A percentile compares a stretch with the other conserved stretches of the same genome.
Evolutionary conservation across 768 basidiomycete species (phyloP).

Genomic region (Crucibulum laeve): DNA sequence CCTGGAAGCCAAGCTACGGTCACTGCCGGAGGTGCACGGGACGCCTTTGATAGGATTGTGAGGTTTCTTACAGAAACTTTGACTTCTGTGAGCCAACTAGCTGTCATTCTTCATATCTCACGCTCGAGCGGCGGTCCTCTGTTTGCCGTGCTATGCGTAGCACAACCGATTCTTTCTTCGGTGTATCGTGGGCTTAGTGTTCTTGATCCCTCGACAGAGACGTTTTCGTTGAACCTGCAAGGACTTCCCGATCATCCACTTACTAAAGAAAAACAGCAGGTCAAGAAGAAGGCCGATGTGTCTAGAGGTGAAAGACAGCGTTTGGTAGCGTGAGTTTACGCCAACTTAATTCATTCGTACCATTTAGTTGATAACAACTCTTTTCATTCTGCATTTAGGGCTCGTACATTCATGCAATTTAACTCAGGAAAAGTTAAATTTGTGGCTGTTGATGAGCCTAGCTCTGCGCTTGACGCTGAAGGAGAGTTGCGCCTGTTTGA

Average conservation of each 20-base stretch:
- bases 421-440: conserved; percentile 35
- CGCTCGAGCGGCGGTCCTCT: conserved; percentile 24
- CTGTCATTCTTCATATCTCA: conserved; percentile 25
- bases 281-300: conserved; percentile 22
- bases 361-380: no score
- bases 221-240: conserved; percentile 22
- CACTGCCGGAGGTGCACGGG: conserved; percentile 18
- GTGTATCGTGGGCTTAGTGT: conserved; percentile 30
- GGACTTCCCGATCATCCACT: conserved; percentile 24
- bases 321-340: conserved; percentile 38
- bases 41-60: conserved; percentile 18
- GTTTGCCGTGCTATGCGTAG: conserved; percentile 29
- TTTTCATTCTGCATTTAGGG: conserved; percentile 18
- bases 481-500: conserved; percentile 46
- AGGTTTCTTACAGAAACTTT: conserved; percentile 15
- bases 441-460: conserved; percentile 55
- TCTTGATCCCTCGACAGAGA: conserved; percentile 24
- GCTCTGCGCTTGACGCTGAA: conserved; percentile 50
- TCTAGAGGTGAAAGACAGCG: conserved; percentile 48
- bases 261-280: conserved; percentile 15
- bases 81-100: conserved; percentile 20
- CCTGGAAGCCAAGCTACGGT: conserved; percentile 13
- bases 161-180: conserved; percentile 23
- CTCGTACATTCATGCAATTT: conserved; percentile 41
- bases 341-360: background rate